phyloP scores from a whole-genome alignment of 2,329 filamentous ascomycete species.

The Monosporascus ibericus region DNA sequence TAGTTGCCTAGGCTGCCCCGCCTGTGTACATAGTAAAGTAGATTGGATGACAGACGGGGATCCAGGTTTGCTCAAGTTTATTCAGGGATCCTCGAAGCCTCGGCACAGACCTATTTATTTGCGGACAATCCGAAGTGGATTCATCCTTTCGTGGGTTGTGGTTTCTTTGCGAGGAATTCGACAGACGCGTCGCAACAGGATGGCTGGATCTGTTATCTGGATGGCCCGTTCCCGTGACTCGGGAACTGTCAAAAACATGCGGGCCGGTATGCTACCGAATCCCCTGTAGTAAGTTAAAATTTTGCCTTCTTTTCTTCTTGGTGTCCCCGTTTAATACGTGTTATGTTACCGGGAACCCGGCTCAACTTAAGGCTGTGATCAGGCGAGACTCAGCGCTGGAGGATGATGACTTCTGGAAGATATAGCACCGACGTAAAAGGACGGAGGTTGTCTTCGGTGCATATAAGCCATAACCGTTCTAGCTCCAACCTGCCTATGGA shows the following conservation, averaged over 20 bases:
- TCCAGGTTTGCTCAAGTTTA: background rate
- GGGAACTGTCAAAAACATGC: background rate
- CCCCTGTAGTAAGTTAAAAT: background rate
- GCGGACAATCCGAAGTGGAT: background rate
- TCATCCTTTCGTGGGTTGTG: background rate
- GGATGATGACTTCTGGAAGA: no score
- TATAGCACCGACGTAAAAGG: no score
- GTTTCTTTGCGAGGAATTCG: background rate
- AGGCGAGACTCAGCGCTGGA: background rate
- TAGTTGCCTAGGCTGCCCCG: background rate
- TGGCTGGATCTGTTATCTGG: background rate
- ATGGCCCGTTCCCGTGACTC: background rate
- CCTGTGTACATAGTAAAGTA: background rate
- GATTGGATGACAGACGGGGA: background rate
- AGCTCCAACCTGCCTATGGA: no score
- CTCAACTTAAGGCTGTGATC: no score
- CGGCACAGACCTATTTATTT: background rate
- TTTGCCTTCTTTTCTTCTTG: background rate
- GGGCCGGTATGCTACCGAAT: background rate
- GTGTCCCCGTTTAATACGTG: background rate
- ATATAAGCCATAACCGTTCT: no score
- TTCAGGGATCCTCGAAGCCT: background rate
- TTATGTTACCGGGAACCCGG: no score
- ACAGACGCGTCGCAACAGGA: background rate
- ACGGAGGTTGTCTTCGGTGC: no score